Evolutionary conservation across 139 green algal genomes (phyloP).

Genomic region (Closterium sp.): DNA sequence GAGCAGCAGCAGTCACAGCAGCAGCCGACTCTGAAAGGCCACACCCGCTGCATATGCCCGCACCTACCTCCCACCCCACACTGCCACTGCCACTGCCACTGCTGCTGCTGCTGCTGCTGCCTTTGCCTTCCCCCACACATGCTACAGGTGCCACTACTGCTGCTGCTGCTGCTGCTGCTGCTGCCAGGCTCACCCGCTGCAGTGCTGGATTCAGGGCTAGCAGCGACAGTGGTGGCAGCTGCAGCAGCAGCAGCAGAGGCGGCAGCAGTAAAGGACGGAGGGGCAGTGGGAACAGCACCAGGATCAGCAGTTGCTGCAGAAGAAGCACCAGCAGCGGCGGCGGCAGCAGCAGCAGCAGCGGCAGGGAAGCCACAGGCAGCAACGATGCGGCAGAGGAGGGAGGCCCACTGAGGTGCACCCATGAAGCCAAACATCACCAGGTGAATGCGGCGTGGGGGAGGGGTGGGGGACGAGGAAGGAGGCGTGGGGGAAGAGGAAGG

Average conservation of each 20-base stretch:
- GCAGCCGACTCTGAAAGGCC: neutral
- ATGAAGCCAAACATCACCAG: neutral
- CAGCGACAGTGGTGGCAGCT: too few species aligned
- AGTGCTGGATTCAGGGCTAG: too few species aligned
- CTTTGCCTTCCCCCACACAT: neutral
- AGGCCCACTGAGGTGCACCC: neutral
- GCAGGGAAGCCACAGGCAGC: neutral
- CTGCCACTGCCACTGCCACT: too few species aligned
- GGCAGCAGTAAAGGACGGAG: neutral
- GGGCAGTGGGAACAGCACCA: too few species aligned
- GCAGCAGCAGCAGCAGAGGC: neutral
- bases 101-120: too few species aligned
- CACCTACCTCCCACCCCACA: neutral
- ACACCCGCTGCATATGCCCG: neutral
- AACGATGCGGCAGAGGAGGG: neutral
- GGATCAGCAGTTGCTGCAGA: neutral
- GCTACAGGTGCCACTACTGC: neutral
- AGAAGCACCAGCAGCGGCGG: neutral
- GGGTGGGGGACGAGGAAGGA: too few species aligned
- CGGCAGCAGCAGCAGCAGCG: neutral
- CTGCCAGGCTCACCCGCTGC: neutral
- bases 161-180: neutral
- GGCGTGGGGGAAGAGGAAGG: too few species aligned
- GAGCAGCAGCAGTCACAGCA: neutral
- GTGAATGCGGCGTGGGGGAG: neutral